Base-by-base conservation (phyloP, 176 grass and related monocot genomes). In the Leersia perrieri region DNA sequence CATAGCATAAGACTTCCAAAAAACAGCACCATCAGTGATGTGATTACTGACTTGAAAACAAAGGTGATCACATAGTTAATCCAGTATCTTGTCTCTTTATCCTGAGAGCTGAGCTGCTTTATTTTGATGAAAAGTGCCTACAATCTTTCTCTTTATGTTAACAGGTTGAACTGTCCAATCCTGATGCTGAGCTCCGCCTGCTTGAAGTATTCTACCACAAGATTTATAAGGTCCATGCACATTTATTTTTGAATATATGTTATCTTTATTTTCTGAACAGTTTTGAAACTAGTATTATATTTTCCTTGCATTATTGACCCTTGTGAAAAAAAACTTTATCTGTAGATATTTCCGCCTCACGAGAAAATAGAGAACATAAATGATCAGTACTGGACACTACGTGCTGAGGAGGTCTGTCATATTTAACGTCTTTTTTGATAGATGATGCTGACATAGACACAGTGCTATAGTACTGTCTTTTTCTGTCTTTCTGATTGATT, bases 181-280 rank as follows among this genome's bases (percentile, higher is more conserved):
- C 95, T 71, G 78, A 94, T 49, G 86, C 86, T 42, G 95, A 98
- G 83, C 92, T 98, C 27, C 89, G 95, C 26, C 92, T 98, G 83
- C 92, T 98, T 81, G 92, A 98, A 80, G 95, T 98, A 49, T 94
- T 98, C 63, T 98, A 98, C 81, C 95, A 94, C 83, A 94, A 98
- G 70, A 98, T 98, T 77, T 98, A 98, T 61, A 98, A 94, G 92
- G 95, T 98, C 45, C 11, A 63, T 85, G 72, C 16, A 12, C 73
- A 18, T 65, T 60, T 33, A 47, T 60, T 45, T 83, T 45, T 31
- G 65, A 47, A 73, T 68, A 73, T 57, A 20, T 11, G n/a, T 39
- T 42, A 22, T 72, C 42, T 65, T 39, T 49, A 81, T 75, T 75
- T 68, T 60, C 15, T 68, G 10, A 66, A 33, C n/a, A 61, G 0